Base-by-base conservation (phyloP, 352 stramenopile genomes). In the Phytophthora meadii region DNA sequence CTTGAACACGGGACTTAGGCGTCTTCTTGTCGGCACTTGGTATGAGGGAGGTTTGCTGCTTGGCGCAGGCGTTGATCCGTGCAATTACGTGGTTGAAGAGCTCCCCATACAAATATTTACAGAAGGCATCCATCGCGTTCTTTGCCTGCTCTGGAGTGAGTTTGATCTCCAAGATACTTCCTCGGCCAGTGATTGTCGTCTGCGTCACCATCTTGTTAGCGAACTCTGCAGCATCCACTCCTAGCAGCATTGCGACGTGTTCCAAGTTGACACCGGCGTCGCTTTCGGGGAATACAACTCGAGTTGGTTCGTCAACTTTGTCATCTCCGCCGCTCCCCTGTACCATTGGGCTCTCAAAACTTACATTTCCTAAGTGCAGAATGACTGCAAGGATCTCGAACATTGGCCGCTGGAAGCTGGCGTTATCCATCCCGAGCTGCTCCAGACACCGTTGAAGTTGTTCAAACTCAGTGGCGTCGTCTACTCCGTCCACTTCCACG, bases 101-200 rank as follows among this genome's bases (percentile, higher is more conserved):
- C 54, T 93, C 83, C 10, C 87, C 87, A 52, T 94, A 95, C 0
- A 95, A 57, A 46, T 90, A 90, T 59, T 95, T 95, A 66, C 85
- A 94, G 52, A 95, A 93, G 9, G 87, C 87, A 28, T 95, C 82
- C 76, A 92, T 88, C 1, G 87, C 84, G 37, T 89, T 89, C 44
- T 93, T 90, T 2, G 87, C 84, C 51, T 95, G 87, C 2, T 88
- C 81, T 1, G 81, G 68, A n/a, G 72, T 77, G 12, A 94, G 59
- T 30, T 92, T 82, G 46, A 92, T 87, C 65, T 92, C 83, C 9
- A 94, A 54, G 37, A 94, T 85, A 28, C 80, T 92, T 7, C 86
- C 83, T 10, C 86, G 80, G 1, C 83, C 86, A 0, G 86, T 94
- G 15, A 95, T 62, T 4, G 85, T 95, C 9, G 86, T 93, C 72